phyloP scores from a whole-genome alignment of 2,329 filamentous ascomycete genomes.

The Pyricularia sp. region DNA sequence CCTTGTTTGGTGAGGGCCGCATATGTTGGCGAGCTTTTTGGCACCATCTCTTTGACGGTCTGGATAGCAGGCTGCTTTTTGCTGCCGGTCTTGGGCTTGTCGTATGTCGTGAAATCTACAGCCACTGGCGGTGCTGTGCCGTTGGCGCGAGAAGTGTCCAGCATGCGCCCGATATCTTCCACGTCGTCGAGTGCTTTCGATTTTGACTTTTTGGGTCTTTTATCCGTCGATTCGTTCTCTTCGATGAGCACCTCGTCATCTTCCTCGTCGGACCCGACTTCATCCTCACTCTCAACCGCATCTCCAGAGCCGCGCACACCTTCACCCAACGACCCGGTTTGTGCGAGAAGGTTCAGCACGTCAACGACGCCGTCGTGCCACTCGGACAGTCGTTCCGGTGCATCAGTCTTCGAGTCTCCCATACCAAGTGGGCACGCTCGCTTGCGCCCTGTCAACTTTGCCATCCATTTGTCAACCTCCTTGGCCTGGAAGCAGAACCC shows the following conservation, averaged over 20 bases:
- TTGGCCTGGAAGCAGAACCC: conserved; percentile 91
- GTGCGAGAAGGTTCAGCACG: conserved; percentile 54
- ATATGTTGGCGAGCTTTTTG: conserved; percentile 81
- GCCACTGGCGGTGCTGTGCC: conserved; percentile 47
- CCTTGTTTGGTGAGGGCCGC: conserved; percentile 89
- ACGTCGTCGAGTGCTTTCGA: conserved; percentile 59
- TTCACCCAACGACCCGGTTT: conserved; percentile 50
- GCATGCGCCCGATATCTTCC: conserved; percentile 68
- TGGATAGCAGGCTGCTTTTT: conserved; percentile 33
- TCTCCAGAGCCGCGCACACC: conserved; percentile 73
- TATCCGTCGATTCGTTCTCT: conserved; percentile 29
- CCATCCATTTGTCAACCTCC: conserved; percentile 92
- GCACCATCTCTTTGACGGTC: conserved; percentile 83
- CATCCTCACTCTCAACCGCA: conserved; percentile 75
- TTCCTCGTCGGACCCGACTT: conserved; percentile 55
- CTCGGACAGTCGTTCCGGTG: conserved; percentile 56
- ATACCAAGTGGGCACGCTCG: conserved; percentile 82
- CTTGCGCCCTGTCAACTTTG: conserved; percentile 80
- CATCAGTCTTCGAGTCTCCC: conserved; percentile 75
- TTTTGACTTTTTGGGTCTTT: conserved; percentile 30
- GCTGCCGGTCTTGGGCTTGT: conserved; percentile 32
- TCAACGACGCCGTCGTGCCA: conserved; percentile 71
- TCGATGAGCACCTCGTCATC: conserved; percentile 43
- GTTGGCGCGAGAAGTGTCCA: conserved; percentile 36
- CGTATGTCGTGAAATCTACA: conserved; percentile 77